A percentile compares a stretch with the other conserved stretches of the same genome.
Evolutionary conservation across 2,329 filamentous ascomycete species (phyloP).

Genomic region (Pseudogymnoascus sp.): DNA sequence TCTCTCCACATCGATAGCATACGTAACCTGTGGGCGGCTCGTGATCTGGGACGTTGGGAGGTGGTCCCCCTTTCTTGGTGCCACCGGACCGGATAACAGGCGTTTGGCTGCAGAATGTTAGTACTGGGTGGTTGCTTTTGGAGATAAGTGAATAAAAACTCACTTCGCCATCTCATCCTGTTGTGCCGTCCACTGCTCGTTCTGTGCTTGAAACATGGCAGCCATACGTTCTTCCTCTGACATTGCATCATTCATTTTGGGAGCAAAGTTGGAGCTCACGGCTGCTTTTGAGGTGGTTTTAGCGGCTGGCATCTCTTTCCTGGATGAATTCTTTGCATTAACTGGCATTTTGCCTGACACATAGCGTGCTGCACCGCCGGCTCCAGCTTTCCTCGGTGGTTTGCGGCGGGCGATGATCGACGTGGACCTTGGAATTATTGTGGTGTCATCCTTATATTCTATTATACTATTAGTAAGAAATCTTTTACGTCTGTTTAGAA

Average conservation of each 20-base stretch:
- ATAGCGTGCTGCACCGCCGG: slow-evolving; percentile 86
- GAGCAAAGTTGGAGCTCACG: slow-evolving; percentile 42
- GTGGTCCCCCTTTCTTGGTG: slow-evolving; percentile 46
- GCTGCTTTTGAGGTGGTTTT: slow-evolving; percentile 45
- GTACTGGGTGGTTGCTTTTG: slow-evolving; percentile 29
- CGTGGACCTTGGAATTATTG: slow-evolving; percentile 91
- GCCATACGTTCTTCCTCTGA: slow-evolving; percentile 91
- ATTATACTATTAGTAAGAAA: slow-evolving; percentile 26
- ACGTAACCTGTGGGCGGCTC: slow-evolving; percentile 90
- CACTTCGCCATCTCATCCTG: slow-evolving; percentile 87
- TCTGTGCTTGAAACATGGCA: slow-evolving; percentile 84
- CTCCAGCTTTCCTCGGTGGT: slow-evolving; percentile 74
- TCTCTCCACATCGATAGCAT: slow-evolving; percentile 92
- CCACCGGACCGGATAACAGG: slow-evolving; percentile 50
- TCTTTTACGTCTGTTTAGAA: slow-evolving; percentile 15
- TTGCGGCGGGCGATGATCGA: slow-evolving; percentile 83
- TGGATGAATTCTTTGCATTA: slow-evolving; percentile 70
- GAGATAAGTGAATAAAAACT: slow-evolving; percentile 33
- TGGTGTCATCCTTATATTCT: slow-evolving; percentile 98
- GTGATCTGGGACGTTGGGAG: slow-evolving; percentile 75
- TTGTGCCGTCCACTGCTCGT: slow-evolving; percentile 85
- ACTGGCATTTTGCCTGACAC: slow-evolving; percentile 93
- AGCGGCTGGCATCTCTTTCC: slow-evolving; percentile 55
- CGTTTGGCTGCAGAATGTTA: slow-evolving; percentile 42
- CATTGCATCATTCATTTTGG: slow-evolving; percentile 66